Conservation (phyloP, 352 stramenopile genomes). For the Globisporangium mamillatum region DNA sequence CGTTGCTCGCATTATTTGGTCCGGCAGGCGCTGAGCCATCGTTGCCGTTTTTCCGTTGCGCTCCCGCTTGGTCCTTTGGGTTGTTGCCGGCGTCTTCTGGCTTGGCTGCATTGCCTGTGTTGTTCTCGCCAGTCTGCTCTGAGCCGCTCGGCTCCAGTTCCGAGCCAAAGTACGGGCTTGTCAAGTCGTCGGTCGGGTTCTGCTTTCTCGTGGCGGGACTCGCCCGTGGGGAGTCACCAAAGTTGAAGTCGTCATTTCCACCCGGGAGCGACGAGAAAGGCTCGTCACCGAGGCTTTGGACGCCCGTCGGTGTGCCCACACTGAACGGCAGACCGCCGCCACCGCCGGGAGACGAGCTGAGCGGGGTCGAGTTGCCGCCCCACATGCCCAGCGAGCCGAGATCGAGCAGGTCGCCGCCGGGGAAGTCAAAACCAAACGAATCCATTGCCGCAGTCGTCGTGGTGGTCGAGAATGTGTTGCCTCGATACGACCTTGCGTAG, state of each 20-base stretch:
- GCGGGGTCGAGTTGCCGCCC: slow-evolving; percentile 54
- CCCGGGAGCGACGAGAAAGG: slow-evolving; percentile 49
- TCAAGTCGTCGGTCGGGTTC: slow-evolving; percentile 32
- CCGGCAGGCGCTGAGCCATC: slow-evolving; percentile 16
- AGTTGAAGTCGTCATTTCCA: slow-evolving; percentile 71
- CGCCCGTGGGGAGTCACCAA: slow-evolving; percentile 74
- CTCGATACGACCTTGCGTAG: neutral
- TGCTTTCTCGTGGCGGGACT: slow-evolving; percentile 22
- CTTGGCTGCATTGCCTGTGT: slow-evolving; percentile 29
- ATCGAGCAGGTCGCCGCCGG: slow-evolving; percentile 68
- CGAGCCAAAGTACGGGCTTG: slow-evolving; percentile 62
- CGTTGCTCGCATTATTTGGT: slow-evolving; percentile 15
- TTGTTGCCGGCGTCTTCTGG: slow-evolving; percentile 16
- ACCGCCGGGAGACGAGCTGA: slow-evolving; percentile 66
- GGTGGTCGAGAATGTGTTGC: slow-evolving; percentile 2
- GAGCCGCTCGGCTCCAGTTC: slow-evolving; percentile 39
- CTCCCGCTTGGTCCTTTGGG: slow-evolving; percentile 28
- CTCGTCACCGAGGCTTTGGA: slow-evolving; percentile 81
- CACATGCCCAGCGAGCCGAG: slow-evolving; percentile 71
- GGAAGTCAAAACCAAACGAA: slow-evolving; percentile 85
- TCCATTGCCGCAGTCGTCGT: slow-evolving; percentile 44
- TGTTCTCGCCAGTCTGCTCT: slow-evolving; percentile 38
- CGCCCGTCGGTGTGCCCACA: slow-evolving; percentile 79
- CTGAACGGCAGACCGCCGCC: slow-evolving; percentile 67
- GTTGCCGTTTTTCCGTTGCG: slow-evolving; percentile 23